These are phyloP conservation scores for Boletus tylopilopsis DNA, from an alignment of 768 basidiomycete genomes.

Conservation along the genomic window DNA sequence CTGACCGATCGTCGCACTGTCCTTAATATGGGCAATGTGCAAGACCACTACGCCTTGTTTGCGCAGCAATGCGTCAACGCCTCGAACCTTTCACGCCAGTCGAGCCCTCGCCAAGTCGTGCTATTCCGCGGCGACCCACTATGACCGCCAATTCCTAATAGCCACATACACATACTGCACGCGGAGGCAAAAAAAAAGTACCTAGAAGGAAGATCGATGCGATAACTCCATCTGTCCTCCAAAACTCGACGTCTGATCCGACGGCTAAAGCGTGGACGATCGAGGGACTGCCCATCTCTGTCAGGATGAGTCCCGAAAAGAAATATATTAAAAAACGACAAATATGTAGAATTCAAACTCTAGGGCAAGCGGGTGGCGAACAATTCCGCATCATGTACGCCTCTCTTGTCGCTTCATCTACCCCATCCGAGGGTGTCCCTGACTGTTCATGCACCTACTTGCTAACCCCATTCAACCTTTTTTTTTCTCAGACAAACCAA, in stretches of 20 bases:
- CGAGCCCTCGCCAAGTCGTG: not conserved
- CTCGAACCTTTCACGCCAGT: too few species aligned
- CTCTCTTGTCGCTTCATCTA: not conserved
- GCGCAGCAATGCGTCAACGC: not conserved
- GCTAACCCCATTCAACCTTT: conserved; percentile 16
- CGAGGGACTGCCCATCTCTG: conserved; percentile 1
- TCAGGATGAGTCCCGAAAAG: not conserved
- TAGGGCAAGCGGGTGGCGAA: conserved; percentile 3
- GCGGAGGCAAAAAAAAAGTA: too few species aligned
- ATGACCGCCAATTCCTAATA: not conserved
- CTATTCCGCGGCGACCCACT: conserved; percentile 14
- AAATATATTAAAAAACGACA: not conserved
- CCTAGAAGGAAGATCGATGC: conserved; percentile 1
- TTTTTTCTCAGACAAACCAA: conserved; percentile 9
- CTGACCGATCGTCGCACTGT: not conserved
- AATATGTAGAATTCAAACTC: not conserved
- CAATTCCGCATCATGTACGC: conserved; percentile 3
- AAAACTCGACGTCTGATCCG: conserved; percentile 7
- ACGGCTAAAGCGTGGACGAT: conserved; percentile 4
- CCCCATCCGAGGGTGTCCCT: conserved; percentile 5
- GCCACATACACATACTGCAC: not conserved
- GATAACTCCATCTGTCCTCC: not conserved
- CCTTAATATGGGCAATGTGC: too few species aligned
- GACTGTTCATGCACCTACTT: conserved; percentile 6
- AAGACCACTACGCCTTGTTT: conserved; percentile 14